Evolutionary conservation across 2,329 filamentous ascomycete species (phyloP).

Genomic region (Zymoseptoria tritici): DNA sequence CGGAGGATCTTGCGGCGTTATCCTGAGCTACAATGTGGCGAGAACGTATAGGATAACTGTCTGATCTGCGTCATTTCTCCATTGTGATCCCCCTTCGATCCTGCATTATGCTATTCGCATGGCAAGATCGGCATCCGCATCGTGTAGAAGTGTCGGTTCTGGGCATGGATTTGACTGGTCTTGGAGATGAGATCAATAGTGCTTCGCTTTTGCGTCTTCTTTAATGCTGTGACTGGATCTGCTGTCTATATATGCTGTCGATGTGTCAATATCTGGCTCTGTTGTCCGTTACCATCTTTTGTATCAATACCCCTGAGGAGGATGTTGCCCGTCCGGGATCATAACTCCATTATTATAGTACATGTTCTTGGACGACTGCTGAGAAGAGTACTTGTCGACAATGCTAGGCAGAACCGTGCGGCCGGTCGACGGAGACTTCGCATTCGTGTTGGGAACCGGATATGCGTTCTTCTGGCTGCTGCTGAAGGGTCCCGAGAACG

Average conservation of each 20-base stretch:
- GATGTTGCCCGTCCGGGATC: slow-evolving; percentile 30
- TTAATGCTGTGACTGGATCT: too few relatives aligned
- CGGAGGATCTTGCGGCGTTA: not conserved
- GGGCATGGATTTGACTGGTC: too few relatives aligned
- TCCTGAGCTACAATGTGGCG: not conserved
- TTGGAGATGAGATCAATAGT: not conserved
- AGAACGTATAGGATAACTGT: not conserved
- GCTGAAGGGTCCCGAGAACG: slow-evolving; percentile 30
- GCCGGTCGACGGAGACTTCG: slow-evolving; percentile 20
- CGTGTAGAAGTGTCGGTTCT: too few relatives aligned
- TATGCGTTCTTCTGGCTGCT: slow-evolving; percentile 15
- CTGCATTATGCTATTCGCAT: not conserved
- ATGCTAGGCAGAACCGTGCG: slow-evolving; percentile 28
- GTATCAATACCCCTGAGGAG: slow-evolving; percentile 24
- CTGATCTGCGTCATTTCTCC: not conserved
- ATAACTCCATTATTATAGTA: slow-evolving; percentile 28
- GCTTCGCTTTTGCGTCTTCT: not conserved
- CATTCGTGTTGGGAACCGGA: slow-evolving; percentile 25
- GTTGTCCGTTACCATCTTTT: not conserved
- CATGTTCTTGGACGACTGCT: slow-evolving; percentile 4
- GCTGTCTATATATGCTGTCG: too few relatives aligned
- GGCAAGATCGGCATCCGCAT: too few relatives aligned
- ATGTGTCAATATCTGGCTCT: too few relatives aligned
- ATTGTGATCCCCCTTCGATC: not conserved
- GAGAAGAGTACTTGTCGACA: slow-evolving; percentile 14